Conservation (phyloP, 306 rosid genomes). For the Neltuma alba region DNA sequence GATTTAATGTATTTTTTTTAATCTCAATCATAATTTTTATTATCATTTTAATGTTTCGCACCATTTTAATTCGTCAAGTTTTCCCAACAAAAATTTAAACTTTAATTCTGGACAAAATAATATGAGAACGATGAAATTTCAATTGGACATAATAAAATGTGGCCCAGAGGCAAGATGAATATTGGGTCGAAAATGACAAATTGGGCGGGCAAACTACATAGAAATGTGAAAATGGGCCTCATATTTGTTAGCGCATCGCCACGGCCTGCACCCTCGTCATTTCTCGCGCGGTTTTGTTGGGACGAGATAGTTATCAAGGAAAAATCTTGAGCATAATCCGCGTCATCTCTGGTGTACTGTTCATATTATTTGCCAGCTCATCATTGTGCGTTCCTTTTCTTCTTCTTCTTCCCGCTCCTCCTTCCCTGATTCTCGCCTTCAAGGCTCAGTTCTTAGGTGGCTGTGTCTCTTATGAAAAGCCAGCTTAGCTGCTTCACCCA, state of each 20-base stretch:
- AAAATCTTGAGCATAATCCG: no score
- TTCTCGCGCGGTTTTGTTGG: no score
- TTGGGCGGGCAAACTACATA: not conserved
- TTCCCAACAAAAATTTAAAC: no score
- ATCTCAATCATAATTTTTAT: no score
- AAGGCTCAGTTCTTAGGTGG: conserved; percentile 4
- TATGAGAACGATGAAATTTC: not conserved
- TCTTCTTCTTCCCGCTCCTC: not conserved
- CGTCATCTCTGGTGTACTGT: not conserved
- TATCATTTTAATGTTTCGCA: no score
- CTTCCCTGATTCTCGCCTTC: not conserved
- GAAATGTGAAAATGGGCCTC: not conserved
- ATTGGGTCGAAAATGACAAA: not conserved
- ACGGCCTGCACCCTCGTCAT: no score
- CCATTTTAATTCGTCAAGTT: no score
- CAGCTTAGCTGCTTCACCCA: conserved; percentile 27
- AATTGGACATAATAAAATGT: not conserved
- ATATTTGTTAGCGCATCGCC: not conserved
- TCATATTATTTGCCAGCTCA: no score
- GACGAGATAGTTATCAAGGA: no score
- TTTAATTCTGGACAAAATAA: no score
- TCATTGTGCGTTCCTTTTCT: not conserved
- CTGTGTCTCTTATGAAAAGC: conserved; percentile 1
- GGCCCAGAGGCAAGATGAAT: not conserved
- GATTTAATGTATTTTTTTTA: no score